Base-by-base conservation (phyloP, 2,329 filamentous ascomycete genomes). In the Polytolypa hystricis region DNA sequence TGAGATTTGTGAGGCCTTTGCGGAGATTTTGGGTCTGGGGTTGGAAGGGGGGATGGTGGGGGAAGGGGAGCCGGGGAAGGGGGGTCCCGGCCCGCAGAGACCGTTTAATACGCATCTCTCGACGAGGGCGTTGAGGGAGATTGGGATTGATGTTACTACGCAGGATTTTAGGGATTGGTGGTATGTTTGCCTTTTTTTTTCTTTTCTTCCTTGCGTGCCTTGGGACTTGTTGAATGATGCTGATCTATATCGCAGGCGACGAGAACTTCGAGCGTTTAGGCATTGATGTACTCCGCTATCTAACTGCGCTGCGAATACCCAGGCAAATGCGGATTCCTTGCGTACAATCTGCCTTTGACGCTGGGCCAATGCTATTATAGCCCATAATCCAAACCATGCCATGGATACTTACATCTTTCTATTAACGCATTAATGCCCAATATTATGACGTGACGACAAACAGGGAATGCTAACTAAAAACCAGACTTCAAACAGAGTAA, bases 91-190 rank as follows among this genome's bases (percentile, higher is more conserved):
- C 15, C 82, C 86, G 0, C 75, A 86, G 61, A 71, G 86, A 44
- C 86, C 87, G 9, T 94, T 84, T 54, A 85, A 94, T 60, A 89
- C 82, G 49, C 85, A 94, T 58, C 65, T 95, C 30, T 86, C 83
- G 50, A 94, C 82, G 6, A 74, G 73, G 58, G 74, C 67, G 26
- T 61, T 94, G 45, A 74, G 74, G 55, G 75, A 84, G 10, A 54
- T 93, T 42, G 84, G 76, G 0, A 82, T 94, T 44, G 71, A 82
- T 51, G 74, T 89, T 38, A 66, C 71, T 30, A 84, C 84, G 0
- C 72, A 78, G 51, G 74, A 86, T 48, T 94, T 94, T 55, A 66
- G 66, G 30, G 77, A 69, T 11, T 94, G 86, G 86, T 94, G 86
- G 86, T 62, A 48, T 52, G 59, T 60, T 21, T 9, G 5, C 12